These are phyloP conservation scores for Puccinia sorghi DNA, from an alignment of 1,284 basidiomycete genomes.

Conservation along the genomic window DNA sequence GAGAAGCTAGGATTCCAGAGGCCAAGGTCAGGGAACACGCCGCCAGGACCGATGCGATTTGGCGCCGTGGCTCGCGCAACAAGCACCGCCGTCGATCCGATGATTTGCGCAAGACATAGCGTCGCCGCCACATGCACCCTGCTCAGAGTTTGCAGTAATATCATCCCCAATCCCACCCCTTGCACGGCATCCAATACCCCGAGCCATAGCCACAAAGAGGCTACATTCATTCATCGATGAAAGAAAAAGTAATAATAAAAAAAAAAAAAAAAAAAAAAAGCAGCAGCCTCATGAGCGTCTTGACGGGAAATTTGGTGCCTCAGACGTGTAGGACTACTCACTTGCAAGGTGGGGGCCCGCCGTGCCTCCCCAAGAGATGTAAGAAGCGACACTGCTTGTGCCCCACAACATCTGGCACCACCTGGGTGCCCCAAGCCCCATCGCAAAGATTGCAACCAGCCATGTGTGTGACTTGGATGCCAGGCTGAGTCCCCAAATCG, in stretches of 20 bases:
- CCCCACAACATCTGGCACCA: slow-evolving; percentile 90
- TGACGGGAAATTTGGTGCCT: background rate
- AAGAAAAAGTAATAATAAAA: no score
- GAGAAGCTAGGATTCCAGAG: slow-evolving; percentile 67
- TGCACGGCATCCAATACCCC: slow-evolving; percentile 88
- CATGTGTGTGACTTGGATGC: slow-evolving; percentile 90
- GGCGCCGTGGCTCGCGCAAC: slow-evolving; percentile 80
- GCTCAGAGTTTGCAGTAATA: slow-evolving; percentile 85
- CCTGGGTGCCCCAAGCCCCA: slow-evolving; percentile 82
- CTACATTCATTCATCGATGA: slow-evolving; percentile 60
- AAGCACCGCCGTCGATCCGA: slow-evolving; percentile 71
- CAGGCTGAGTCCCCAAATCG: slow-evolving; percentile 73
- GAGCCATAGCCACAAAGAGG: slow-evolving; percentile 87
- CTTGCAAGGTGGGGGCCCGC: slow-evolving; percentile 73
- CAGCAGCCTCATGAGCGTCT: background rate
- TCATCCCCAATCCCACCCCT: slow-evolving; percentile 89
- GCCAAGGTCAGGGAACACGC: slow-evolving; percentile 86
- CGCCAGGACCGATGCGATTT: slow-evolving; percentile 75
- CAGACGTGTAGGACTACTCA: slow-evolving; percentile 26
- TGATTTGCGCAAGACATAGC: slow-evolving; percentile 74
- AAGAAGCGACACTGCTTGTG: slow-evolving; percentile 77
- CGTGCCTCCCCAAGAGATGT: slow-evolving; percentile 83
- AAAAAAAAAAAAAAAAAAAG: slow-evolving; percentile 14
- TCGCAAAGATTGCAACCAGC: slow-evolving; percentile 89
- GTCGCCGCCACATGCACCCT: slow-evolving; percentile 89